Evolutionary conservation across 108 stramenopile species (phyloP).

Genomic region (Cyclotella distinguenda): DNA sequence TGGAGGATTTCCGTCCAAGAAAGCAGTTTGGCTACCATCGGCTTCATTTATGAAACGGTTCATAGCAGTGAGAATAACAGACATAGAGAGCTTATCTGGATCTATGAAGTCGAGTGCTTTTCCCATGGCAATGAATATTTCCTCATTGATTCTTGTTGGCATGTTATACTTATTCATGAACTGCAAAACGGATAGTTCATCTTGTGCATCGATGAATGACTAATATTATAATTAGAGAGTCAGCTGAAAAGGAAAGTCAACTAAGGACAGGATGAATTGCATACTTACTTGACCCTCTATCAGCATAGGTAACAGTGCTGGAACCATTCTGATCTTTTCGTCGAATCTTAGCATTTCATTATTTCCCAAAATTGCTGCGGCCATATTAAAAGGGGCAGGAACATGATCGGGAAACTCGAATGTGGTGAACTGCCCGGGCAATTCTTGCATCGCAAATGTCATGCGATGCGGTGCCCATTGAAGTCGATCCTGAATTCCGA

Average conservation of each 20-base stretch:
- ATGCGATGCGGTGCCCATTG: conserved; percentile 79
- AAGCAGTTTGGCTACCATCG: conserved; percentile 74
- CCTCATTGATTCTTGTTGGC: conserved; percentile 71
- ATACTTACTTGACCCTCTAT: conserved; percentile 56
- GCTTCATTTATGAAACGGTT: conserved; percentile 79
- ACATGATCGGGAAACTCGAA: conserved; percentile 67
- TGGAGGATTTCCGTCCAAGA: conserved; percentile 72
- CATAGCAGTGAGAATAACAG: conserved; percentile 71
- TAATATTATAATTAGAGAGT: too few relatives aligned
- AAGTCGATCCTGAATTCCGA: conserved; percentile 64
- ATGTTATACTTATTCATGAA: conserved; percentile 76
- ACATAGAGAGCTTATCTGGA: conserved; percentile 69
- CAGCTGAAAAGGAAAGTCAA: not conserved
- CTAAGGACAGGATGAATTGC: not conserved
- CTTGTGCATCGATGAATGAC: conserved; percentile 71
- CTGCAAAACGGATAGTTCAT: conserved; percentile 59
- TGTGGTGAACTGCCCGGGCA: conserved; percentile 60
- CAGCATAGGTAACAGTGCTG: conserved; percentile 67
- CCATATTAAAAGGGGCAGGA: conserved; percentile 77
- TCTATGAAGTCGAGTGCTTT: conserved; percentile 78
- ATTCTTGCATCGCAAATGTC: conserved; percentile 75
- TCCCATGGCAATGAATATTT: conserved; percentile 55
- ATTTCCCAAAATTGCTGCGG: conserved; percentile 71
- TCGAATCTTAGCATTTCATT: conserved; percentile 67
- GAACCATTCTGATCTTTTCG: conserved; percentile 72